Evolutionary conservation across 1,284 basidiomycete species (phyloP), one percentile per base, ranked within the genome.

Genomic region (Afroboletus lepidellus): DNA sequence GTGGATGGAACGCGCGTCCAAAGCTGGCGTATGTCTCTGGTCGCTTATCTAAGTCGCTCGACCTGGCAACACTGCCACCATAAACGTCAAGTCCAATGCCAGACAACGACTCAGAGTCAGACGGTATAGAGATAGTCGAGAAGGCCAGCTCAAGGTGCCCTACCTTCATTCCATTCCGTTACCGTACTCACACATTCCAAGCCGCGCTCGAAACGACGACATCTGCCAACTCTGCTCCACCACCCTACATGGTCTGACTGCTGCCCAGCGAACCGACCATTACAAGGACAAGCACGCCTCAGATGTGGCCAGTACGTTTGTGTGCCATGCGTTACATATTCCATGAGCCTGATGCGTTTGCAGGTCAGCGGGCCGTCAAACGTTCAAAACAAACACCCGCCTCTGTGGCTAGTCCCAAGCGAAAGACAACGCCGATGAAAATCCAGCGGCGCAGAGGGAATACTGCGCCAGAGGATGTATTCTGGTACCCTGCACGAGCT

Each of bases 401-500:
- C 34, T 13, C 53, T 15, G 48, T 30, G 9, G 38, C 2, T 23
- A 46, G 47, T 18, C 8, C 48, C 23, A 37, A 21, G 9, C 47
- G 33, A 39, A 54, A 54, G 48, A 30, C 38, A 7, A 16, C 39
- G 1, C 43, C 48, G n/a, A 51, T 53, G 38, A 55, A 48, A 34
- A 11, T 24, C 5, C 21, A 46, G 42, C 56, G 54, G 27, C 53
- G 59, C 16, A 59, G 66, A 12, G 50, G 46, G 30, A 41, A 33
- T 13, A 42, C 8, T 16, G 9, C 11, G 0, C 27, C 5, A 50
- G 64, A 74, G 32, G 86, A 87, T 58, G 48, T 72, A 2, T 91
- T 90, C 64, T 91, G 88, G 89, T 72, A 83, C 65, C 67, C 79
- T 12, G 58, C 77, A 6, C 72, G 73, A 51, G 55, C 64, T 2